Conservation (phyloP, 331 rosid species). For the Malus hybrid region DNA sequence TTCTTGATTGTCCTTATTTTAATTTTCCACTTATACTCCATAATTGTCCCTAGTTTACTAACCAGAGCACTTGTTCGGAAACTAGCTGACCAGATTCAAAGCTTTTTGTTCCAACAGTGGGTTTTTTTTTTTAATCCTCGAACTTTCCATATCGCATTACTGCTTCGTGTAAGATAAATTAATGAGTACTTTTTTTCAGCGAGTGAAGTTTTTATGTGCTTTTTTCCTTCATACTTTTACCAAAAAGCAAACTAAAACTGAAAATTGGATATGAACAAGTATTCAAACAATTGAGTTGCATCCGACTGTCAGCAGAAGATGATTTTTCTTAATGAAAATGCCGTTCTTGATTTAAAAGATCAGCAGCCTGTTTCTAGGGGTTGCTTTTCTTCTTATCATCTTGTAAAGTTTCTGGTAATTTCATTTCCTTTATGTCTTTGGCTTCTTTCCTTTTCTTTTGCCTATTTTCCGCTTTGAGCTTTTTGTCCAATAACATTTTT, state of each 20-base stretch:
- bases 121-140: conserved; percentile 12
- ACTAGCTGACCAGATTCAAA: conserved; percentile 78
- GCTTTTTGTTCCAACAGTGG: conserved; percentile 85
- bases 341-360: neutral
- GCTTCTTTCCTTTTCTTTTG: neutral
- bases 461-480: neutral
- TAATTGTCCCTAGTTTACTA: no score
- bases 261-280: neutral
- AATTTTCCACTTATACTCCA: no score
- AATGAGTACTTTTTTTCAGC: no score
- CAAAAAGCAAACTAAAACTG: neutral
- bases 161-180: neutral
- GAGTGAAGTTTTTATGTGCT: neutral
- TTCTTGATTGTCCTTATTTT: no score
- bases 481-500: neutral
- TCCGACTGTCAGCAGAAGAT: neutral
- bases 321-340: neutral
- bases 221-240: neutral
- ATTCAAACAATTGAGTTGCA: neutral
- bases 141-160: neutral
- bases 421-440: no score
- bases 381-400: neutral
- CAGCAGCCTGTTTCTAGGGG: neutral
- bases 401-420: no score
- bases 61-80: conserved; percentile 83